Base-by-base conservation (phyloP, 2,329 filamentous ascomycete species). In the Penicillium vulpinum region DNA sequence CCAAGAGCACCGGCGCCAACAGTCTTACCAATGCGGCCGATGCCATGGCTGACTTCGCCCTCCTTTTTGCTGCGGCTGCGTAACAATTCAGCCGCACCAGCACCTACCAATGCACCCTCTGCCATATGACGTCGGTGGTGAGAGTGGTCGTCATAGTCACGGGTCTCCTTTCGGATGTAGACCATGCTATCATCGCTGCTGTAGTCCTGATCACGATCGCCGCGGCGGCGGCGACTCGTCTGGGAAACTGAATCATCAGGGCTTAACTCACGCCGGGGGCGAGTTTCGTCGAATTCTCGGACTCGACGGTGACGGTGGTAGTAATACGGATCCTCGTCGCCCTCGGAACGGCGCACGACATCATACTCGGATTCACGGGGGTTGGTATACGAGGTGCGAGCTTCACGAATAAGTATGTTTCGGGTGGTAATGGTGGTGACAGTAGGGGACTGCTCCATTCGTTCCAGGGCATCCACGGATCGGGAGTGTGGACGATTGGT, bases 171-270 rank as follows among this genome's bases (percentile, higher is more conserved):
- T 63, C 81, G 81, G 36, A 85, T 75, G 63, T 86, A 85, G 53
- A 86, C 82, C 66, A 83, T 81, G 64, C 85, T 85, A 60, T 87
- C 84, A 65, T 87, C 85, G 63, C 84, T 80, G 64, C 75, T 84
- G 67, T 83, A 85, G 60, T 77, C 79, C 31, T 73, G 66, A 47
- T 73, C 67, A 38, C 68, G 63, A 41, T 73, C 71, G 46, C 74
- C 63, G 45, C 69, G 73, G 28, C 69, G 73, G 24, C 68, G 71
- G 46, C 78, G 75, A 43, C 74, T 75, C 26, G 77, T 74, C 60
- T 83, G 80, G 11, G 81, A 83, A 46, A 81, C 74, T 16, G 81
- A 83, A 65, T 84, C 81, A 46, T 75, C 73, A 5, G 81, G 81
- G 56, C 79, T 80, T 46, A 83, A 66, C 56, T 80, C 77, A 51